Conservation (phyloP, 176 grass and related monocot genomes). For the Carex myosuroides region DNA sequence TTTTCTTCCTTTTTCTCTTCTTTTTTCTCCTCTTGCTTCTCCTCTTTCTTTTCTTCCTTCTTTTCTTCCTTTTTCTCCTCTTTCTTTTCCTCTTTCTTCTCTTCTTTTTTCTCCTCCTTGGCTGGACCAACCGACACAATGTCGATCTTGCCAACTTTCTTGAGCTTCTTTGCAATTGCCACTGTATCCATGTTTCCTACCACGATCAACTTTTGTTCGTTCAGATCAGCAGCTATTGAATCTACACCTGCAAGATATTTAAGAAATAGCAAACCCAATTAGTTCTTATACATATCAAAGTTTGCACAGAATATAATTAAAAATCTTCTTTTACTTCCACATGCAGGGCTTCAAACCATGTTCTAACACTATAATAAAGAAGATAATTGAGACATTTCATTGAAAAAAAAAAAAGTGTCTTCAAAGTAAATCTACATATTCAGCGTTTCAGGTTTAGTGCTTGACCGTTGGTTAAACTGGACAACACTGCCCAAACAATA, state of each 20-base stretch:
- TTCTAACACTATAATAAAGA: neutral
- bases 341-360: neutral
- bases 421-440: neutral
- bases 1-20: conserved; percentile 19
- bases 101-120: conserved; percentile 76
- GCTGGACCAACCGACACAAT: conserved; percentile 63
- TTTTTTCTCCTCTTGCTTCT: conserved; percentile 20
- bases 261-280: neutral
- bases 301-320: neutral
- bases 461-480: neutral
- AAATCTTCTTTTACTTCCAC: neutral
- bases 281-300: neutral
- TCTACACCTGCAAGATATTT: conserved; percentile 50
- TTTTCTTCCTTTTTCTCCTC: conserved; percentile 36
- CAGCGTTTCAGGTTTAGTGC: neutral
- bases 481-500: neutral
- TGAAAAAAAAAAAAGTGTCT: neutral
- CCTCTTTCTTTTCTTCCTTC: conserved; percentile 27
- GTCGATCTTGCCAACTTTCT: conserved; percentile 70
- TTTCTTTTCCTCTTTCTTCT: conserved; percentile 61
- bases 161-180: conserved; percentile 58
- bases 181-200: conserved; percentile 79
- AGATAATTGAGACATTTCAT: neutral
- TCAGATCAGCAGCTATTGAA: conserved; percentile 60
- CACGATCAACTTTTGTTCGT: conserved; percentile 70